phyloP scores from a whole-genome alignment of 306 rosid genomes.

The Trichosanthes truncata region DNA sequence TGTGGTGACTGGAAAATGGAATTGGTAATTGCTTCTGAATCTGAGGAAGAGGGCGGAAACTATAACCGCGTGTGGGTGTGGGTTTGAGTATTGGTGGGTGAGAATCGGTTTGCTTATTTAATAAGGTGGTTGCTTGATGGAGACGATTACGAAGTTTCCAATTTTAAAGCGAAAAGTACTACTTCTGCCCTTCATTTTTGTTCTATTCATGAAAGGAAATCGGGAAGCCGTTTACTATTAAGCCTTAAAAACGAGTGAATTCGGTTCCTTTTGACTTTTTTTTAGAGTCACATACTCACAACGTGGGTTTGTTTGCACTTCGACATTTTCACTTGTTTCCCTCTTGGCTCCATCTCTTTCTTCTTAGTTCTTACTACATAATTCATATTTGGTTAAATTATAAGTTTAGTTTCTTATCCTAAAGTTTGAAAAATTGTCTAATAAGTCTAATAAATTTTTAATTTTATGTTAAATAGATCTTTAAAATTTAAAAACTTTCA shows the following conservation, averaged over 20 bases:
- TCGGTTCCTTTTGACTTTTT: too few species aligned
- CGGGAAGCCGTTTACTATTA: not conserved
- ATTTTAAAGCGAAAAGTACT: not conserved
- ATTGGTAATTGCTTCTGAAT: not conserved
- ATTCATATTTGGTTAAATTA: too few species aligned
- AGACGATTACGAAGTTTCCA: slow-evolving; percentile 7
- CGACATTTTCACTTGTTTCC: too few species aligned
- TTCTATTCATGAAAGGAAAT: not conserved
- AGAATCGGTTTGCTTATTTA: not conserved
- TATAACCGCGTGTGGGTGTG: not conserved
- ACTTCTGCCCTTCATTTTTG: not conserved
- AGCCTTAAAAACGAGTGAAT: not conserved
- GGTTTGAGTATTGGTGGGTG: not conserved
- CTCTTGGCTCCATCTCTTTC: too few species aligned
- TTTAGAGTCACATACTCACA: too few species aligned
- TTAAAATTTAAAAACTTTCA: too few species aligned
- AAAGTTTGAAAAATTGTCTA: too few species aligned
- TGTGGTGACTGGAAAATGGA: not conserved
- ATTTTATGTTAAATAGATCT: too few species aligned
- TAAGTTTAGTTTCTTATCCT: too few species aligned
- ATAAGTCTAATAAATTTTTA: too few species aligned
- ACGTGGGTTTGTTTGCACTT: too few species aligned
- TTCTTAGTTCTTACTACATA: too few species aligned
- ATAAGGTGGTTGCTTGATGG: slow-evolving; percentile 4
- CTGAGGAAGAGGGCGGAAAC: not conserved